These are phyloP conservation scores for Tetrapisispora phaffii DNA, from an alignment of 805 yeast genomes.

Conservation along the genomic window DNA sequence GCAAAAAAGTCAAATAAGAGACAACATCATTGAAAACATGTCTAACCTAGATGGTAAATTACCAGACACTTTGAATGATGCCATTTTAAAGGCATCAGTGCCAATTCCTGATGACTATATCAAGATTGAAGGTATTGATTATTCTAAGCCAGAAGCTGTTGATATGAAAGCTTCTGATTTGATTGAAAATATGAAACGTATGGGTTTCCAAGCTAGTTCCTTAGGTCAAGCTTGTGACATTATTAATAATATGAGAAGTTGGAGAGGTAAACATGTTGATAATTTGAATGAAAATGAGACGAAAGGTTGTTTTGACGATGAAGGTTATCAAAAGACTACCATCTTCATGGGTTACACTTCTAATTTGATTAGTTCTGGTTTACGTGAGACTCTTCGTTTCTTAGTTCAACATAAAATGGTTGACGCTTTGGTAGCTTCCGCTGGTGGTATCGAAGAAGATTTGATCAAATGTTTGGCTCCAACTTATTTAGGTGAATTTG, in stretches of 20 bases:
- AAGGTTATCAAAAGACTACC: constrained; percentile 75
- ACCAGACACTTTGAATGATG: constrained; percentile 78
- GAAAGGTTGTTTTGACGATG: constrained; percentile 68
- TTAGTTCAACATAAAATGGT: constrained; percentile 91
- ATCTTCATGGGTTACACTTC: constrained; percentile 95
- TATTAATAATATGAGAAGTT: constrained; percentile 80
- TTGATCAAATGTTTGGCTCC: constrained; percentile 93
- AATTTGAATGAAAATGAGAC: constrained; percentile 59
- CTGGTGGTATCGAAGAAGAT: constrained; percentile 98
- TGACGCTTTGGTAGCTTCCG: constrained; percentile 90
- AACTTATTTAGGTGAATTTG: constrained; percentile 87
- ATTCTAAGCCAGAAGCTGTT: constrained; percentile 63
- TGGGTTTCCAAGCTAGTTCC: constrained; percentile 96
- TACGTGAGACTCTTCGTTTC: constrained; percentile 81
- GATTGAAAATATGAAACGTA: constrained; percentile 72
- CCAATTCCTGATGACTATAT: constrained; percentile 77
- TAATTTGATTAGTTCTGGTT: constrained; percentile 87
- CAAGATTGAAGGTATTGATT: constrained; percentile 82
- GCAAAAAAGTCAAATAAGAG: too few relatives aligned
- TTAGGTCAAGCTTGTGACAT: constrained; percentile 85
- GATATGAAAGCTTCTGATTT: constrained; percentile 74
- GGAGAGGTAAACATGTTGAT: constrained; percentile 79
- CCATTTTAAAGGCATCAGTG: constrained; percentile 77
- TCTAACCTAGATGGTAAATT: constrained; percentile 33
- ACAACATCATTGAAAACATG: constrained; percentile 22